Evolutionary conservation across 306 rosid genomes (phyloP), one percentile per base, ranked within the genome.

Genomic region (Begonia peltatifolia): DNA sequence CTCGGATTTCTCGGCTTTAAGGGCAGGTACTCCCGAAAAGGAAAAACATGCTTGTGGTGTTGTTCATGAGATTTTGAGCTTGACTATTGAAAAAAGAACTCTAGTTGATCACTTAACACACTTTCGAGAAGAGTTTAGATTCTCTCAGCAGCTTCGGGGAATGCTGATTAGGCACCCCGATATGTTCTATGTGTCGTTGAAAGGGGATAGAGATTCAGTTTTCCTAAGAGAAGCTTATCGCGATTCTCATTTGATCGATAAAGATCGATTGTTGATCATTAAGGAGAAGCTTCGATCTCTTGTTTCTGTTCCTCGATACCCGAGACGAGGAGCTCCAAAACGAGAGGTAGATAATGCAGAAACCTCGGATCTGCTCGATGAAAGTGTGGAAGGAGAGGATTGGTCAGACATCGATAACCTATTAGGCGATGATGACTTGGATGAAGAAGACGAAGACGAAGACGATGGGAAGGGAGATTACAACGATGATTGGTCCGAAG

Each of bases 151-250:
- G 71, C 17, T 81, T 60, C 76, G 96, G 55, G 96, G 94, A 11
- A 76, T 87, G 96, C 60, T 87, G 58, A 79, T 83, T 43, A 78
- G 96, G 77, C 96, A 87, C 68, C 96, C 96, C 2, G 94, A 87
- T 63, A 74, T 84, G 92, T 81, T 87, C 64, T 87, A 87, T 51
- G 81, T 87, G 22, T 87, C 96, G 38, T 42, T 87, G 71, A 87
- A 87, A 72, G 96, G 96, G 36, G 94, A 78, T 10, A 76, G 94
- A 60, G 90, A 87, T 59, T 87, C 96, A 1, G 87, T 78, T 59
- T 87, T 87, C 67, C 87, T 87, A 46, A 74, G 96, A 72, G 96
- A 87, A 69, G 96, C 81, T 0, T 87, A 83, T 65, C 81, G 80
- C 18, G 74, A 81, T 69, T 83, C 90, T 42, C 85, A 83, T 18